A percentile compares a stretch with the other conserved stretches of the same genome.
phyloP scores from a whole-genome alignment of 2,329 filamentous ascomycete species.

The Fusarium chuoi region DNA sequence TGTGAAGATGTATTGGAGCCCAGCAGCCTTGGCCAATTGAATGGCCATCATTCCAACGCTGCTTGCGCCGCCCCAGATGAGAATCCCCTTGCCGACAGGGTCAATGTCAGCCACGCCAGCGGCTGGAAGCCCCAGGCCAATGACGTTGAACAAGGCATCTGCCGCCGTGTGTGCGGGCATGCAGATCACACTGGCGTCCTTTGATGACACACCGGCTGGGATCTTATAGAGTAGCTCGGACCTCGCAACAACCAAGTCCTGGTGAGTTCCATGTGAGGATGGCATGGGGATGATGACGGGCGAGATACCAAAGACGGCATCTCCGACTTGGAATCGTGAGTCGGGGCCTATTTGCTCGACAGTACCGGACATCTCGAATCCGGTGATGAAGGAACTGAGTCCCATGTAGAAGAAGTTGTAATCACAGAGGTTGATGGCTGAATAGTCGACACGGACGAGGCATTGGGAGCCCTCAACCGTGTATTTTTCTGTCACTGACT shows the following conservation, averaged over 20 bases:
- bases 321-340: neutral
- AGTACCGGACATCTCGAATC: neutral
- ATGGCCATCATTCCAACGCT: neutral
- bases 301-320: neutral
- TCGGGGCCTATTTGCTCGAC: neutral
- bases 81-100: neutral
- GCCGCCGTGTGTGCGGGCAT: neutral
- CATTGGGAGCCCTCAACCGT: neutral
- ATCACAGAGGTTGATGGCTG: neutral
- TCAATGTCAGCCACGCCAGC: neutral
- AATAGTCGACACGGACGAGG: neutral
- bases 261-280: neutral
- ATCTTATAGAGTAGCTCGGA: neutral
- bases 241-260: neutral
- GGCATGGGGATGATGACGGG: neutral
- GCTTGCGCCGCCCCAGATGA: neutral
- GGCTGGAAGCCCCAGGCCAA: neutral
- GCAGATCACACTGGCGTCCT: neutral
- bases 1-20: neutral
- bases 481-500: neutral
- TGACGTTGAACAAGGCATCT: neutral
- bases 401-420: neutral
- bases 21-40: neutral
- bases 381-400: neutral
- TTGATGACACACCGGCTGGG: neutral